A percentile compares a stretch with the other conserved stretches of the same genome.
phyloP scores from a whole-genome alignment of 352 stramenopile species.

The Phytophthora vignae region DNA sequence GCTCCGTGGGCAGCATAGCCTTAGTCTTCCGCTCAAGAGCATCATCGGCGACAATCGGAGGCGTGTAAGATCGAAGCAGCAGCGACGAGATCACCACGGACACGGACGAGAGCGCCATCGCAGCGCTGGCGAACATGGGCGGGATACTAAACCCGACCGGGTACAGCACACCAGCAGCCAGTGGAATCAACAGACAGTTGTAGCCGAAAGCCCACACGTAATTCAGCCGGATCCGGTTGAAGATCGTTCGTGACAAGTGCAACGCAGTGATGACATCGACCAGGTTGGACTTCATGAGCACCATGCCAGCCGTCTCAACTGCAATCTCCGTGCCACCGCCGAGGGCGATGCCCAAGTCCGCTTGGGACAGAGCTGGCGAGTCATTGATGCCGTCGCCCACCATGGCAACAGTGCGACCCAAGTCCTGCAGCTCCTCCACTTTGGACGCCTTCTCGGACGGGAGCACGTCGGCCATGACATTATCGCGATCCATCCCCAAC shows the following conservation, averaged over 20 bases:
- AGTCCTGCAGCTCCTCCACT: conserved; percentile 89
- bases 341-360: conserved; percentile 96
- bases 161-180: conserved; percentile 97
- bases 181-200: conserved; percentile 96
- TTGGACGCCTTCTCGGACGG: conserved; percentile 94
- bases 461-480: conserved; percentile 95
- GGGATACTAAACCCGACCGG: conserved; percentile 93
- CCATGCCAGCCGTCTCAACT: conserved; percentile 96
- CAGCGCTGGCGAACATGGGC: conserved; percentile 94
- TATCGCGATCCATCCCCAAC: conserved; percentile 86
- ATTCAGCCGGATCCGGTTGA: conserved; percentile 96
- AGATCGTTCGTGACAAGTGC: conserved; percentile 95
- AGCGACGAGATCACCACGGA: conserved; percentile 96
- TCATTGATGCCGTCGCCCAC: conserved; percentile 99
- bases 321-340: conserved; percentile 97
- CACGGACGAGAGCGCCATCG: conserved; percentile 97
- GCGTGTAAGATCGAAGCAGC: conserved; percentile 89
- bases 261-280: conserved; percentile 95
- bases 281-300: conserved; percentile 88
- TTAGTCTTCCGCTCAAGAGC: conserved; percentile 50
- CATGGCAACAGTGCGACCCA: conserved; percentile 92
- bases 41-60: conserved; percentile 55
- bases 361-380: conserved; percentile 95
- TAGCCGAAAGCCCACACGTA: conserved; percentile 98
- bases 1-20: conserved; percentile 68